These are phyloP conservation scores for Podila clonocystis DNA, from an alignment of 192 early-diverging fungal species.

Conservation along the genomic window DNA sequence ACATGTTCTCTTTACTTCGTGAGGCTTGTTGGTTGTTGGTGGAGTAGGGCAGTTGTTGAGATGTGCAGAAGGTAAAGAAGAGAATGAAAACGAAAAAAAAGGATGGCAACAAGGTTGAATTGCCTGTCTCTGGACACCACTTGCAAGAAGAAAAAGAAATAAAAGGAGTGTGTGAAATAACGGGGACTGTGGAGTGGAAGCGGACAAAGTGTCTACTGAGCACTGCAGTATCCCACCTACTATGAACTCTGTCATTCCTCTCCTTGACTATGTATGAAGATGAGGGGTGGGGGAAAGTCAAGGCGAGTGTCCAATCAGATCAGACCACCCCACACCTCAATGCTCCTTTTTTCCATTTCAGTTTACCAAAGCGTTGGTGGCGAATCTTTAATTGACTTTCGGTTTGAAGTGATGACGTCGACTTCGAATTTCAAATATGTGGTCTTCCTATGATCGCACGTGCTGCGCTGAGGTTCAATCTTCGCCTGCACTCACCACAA, in stretches of 20 bases:
- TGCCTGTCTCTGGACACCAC: no score
- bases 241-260: neutral
- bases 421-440: no score
- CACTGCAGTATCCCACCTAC: no score
- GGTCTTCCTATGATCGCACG: neutral
- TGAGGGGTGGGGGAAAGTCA: no score
- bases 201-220: neutral
- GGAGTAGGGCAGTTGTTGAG: neutral
- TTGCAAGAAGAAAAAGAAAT: neutral
- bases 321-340: no score
- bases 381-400: no score
- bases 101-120: no score
- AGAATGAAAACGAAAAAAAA: neutral
- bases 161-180: neutral
- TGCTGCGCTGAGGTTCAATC: neutral
- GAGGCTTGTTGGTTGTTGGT: neutral
- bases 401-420: no score
- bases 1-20: neutral
- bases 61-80: neutral
- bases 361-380: no score
- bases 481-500: neutral
- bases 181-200: neutral
- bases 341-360: no score
- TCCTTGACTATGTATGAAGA: neutral
- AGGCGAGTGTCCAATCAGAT: no score